Conservation (phyloP, 192 early-diverging fungal genomes). For the Borealophlyctis nickersoniae region DNA sequence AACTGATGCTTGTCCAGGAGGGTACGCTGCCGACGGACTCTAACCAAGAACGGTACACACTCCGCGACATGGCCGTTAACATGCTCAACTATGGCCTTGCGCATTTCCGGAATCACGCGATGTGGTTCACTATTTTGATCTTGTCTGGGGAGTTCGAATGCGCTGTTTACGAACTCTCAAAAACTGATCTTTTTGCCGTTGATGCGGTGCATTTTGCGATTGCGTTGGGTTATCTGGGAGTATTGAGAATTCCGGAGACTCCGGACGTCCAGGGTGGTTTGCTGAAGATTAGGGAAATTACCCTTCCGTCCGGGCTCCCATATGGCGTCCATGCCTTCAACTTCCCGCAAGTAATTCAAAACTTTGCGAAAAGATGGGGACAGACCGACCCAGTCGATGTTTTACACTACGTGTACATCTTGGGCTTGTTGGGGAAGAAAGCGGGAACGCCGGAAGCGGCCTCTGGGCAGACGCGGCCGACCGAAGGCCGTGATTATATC, state of each 20-base stretch:
- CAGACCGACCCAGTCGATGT: slow-evolving; percentile 50
- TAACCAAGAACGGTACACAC: slow-evolving; percentile 57
- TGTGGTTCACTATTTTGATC: slow-evolving; percentile 80
- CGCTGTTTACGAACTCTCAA: slow-evolving; percentile 72
- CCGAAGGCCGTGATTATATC: slow-evolving; percentile 49
- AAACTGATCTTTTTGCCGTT: slow-evolving; percentile 55
- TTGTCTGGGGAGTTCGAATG: slow-evolving; percentile 88
- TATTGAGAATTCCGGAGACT: slow-evolving; percentile 66
- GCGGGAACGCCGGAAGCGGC: slow-evolving; percentile 1
- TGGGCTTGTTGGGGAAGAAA: slow-evolving; percentile 50
- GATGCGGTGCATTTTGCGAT: slow-evolving; percentile 94
- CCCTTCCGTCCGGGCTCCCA: slow-evolving; percentile 9
- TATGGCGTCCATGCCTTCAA: slow-evolving; percentile 40
- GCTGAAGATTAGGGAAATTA: slow-evolving; percentile 8
- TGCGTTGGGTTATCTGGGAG: slow-evolving; percentile 72
- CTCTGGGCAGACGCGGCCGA: slow-evolving; percentile 43
- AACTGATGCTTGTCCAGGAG: slow-evolving; percentile 74
- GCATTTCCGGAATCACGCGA: slow-evolving; percentile 68
- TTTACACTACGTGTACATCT: slow-evolving; percentile 59
- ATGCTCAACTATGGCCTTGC: slow-evolving; percentile 66
- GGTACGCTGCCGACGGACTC: slow-evolving; percentile 22
- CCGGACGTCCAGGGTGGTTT: slow-evolving; percentile 38
- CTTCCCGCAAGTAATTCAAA: slow-evolving; percentile 51
- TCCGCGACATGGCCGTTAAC: slow-evolving; percentile 63
- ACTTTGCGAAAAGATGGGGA: slow-evolving; percentile 40